These are phyloP conservation scores for Fimicolochytrium jonesii DNA, from an alignment of 192 early-diverging fungal genomes.

Conservation along the genomic window DNA sequence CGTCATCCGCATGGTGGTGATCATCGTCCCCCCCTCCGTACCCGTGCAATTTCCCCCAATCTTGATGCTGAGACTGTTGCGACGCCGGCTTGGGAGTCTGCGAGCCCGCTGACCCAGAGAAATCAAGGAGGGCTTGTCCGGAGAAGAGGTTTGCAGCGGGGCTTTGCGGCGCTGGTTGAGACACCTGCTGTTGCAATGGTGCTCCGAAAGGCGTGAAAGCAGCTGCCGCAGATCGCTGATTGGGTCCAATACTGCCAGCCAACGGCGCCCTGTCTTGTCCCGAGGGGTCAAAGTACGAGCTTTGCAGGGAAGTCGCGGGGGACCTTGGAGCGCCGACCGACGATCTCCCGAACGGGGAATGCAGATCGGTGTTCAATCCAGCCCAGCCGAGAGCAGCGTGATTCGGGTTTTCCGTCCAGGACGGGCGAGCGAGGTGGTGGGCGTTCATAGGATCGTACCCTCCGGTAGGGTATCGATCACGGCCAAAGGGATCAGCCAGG, in stretches of 20 bases:
- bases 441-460: slow-evolving; percentile 5
- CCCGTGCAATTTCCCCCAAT: slow-evolving; percentile 5
- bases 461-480: slow-evolving; percentile 9
- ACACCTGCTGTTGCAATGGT: not conserved
- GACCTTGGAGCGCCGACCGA: slow-evolving; percentile 10
- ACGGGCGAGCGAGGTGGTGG: not conserved
- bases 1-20: slow-evolving; percentile 12
- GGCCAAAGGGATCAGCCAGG: slow-evolving; percentile 9
- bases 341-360: slow-evolving; percentile 10
- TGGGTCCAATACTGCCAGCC: too few species aligned
- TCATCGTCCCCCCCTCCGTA: not conserved
- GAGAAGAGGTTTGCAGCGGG: slow-evolving; percentile 21
- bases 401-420: slow-evolving; percentile 12
- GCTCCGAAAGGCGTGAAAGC: not conserved
- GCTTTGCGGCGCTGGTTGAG: not conserved
- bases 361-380: slow-evolving; percentile 11
- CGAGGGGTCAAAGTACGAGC: slow-evolving; percentile 26
- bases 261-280: too few species aligned
- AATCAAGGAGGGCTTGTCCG: slow-evolving; percentile 17
- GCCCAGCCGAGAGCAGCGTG: slow-evolving; percentile 7
- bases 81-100: not conserved
- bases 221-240: not conserved
- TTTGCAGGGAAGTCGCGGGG: slow-evolving; percentile 4
- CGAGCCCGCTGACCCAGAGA: not conserved
- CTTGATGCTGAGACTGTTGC: slow-evolving; percentile 1